phyloP scores from a whole-genome alignment of 2,329 filamentous ascomycete genomes.

The Xylogone sp. region DNA sequence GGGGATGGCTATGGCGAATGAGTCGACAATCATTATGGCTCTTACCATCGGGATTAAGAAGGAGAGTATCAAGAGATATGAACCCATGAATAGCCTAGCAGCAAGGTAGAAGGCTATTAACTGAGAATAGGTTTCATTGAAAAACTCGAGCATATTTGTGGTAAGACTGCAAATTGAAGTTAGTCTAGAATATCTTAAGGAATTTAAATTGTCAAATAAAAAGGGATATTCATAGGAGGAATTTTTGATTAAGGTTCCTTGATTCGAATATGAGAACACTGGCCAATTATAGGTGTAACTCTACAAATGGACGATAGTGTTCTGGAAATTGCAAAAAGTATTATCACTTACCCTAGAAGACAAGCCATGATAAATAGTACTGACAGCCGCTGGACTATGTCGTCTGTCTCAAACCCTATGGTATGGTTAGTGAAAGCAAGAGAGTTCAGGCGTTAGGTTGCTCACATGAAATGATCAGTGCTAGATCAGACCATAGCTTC shows the following conservation, averaged over 20 bases:
- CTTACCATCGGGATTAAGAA: constrained; percentile 54
- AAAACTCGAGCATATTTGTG: constrained; percentile 57
- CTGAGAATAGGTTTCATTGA: constrained; percentile 52
- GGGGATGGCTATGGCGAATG: constrained; percentile 41
- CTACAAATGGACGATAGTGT: too few species aligned
- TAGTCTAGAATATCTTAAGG: not conserved
- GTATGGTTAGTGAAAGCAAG: not conserved
- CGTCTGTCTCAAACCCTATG: constrained; percentile 58
- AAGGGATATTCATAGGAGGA: too few species aligned
- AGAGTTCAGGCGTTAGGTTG: not conserved
- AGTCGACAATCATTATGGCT: constrained; percentile 48
- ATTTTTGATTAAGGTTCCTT: too few species aligned
- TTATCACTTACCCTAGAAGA: constrained; percentile 50
- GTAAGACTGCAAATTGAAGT: constrained; percentile 40
- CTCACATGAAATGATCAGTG: constrained; percentile 43
- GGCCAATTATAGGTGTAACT: not conserved
- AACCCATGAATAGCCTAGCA: constrained; percentile 48
- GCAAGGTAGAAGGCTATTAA: constrained; percentile 59
- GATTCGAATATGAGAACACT: too few species aligned
- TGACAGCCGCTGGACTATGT: constrained; percentile 54
- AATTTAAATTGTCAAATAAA: too few species aligned
- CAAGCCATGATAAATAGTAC: constrained; percentile 59
- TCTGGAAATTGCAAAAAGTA: too few species aligned
- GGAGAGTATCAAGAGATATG: constrained; percentile 44
- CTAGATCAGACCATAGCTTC: constrained; percentile 61